These are phyloP conservation scores for Fusarium pseudoanthophilum DNA, from an alignment of 2,329 filamentous ascomycete genomes.

Conservation along the genomic window DNA sequence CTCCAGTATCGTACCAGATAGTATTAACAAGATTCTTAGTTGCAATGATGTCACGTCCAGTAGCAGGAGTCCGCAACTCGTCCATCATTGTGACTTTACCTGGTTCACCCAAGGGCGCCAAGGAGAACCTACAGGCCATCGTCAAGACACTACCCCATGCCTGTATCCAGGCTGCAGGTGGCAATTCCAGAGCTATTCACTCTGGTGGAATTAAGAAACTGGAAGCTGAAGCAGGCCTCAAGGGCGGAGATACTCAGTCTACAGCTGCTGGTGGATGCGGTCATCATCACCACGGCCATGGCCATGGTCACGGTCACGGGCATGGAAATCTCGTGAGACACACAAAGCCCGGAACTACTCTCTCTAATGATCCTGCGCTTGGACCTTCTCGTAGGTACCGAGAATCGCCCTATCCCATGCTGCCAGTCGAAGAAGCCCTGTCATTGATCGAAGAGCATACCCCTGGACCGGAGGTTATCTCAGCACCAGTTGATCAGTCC, in stretches of 20 bases:
- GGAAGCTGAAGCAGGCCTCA: conserved; percentile 81
- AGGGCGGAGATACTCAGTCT: conserved; percentile 45
- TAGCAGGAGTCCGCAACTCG: conserved; percentile 85
- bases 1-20: not conserved
- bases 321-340: conserved; percentile 78
- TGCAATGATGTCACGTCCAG: conserved; percentile 94
- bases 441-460: conserved; percentile 77
- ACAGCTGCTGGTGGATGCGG: conserved; percentile 55
- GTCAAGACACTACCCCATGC: conserved; percentile 94
- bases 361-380: conserved; percentile 70
- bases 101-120: conserved; percentile 93
- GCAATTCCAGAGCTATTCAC: conserved; percentile 83
- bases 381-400: conserved; percentile 78
- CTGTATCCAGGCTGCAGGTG: conserved; percentile 87
- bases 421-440: conserved; percentile 85
- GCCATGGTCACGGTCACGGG: conserved; percentile 62
- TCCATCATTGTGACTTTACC: conserved; percentile 89
- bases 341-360: conserved; percentile 68
- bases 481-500: conserved; percentile 68
- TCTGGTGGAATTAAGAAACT: conserved; percentile 83
- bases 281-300: conserved; percentile 63
- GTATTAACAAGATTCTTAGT: conserved; percentile 64
- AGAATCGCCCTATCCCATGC: conserved; percentile 91
- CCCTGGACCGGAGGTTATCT: conserved; percentile 68
- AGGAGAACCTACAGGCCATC: conserved; percentile 89